Conservation (phyloP, 768 basidiomycete genomes). For the Boletus speciosus region DNA sequence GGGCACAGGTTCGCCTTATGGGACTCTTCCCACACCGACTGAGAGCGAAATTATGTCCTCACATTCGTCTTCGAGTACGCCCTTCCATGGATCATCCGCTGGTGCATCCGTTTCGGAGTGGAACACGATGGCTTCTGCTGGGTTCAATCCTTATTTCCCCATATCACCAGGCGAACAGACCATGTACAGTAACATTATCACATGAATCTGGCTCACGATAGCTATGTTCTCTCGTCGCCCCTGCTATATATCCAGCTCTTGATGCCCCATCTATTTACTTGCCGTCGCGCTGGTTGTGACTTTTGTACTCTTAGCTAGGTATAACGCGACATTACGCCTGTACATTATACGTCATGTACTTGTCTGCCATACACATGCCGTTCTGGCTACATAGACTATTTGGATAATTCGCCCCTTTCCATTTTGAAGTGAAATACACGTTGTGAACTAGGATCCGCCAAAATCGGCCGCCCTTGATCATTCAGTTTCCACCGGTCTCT, state of each 20-base stretch:
- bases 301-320: slow-evolving; percentile 28
- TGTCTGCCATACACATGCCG: slow-evolving; percentile 16
- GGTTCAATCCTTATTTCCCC: slow-evolving; percentile 71
- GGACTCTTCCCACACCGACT: slow-evolving; percentile 53
- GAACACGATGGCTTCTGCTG: slow-evolving; percentile 50
- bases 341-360: slow-evolving; percentile 35
- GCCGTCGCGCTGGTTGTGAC: slow-evolving; percentile 32
- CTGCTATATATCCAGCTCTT: slow-evolving; percentile 9
- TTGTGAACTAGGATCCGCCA: slow-evolving; percentile 41
- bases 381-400: slow-evolving; percentile 17
- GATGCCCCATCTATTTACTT: slow-evolving; percentile 29
- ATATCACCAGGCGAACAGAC: slow-evolving; percentile 50
- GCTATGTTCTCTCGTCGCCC: not conserved
- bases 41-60: slow-evolving; percentile 57
- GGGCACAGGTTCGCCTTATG: slow-evolving; percentile 47
- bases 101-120: slow-evolving; percentile 58
- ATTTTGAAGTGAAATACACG: slow-evolving; percentile 52
- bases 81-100: slow-evolving; percentile 41
- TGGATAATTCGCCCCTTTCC: slow-evolving; percentile 13
- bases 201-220: slow-evolving; percentile 31
- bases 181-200: slow-evolving; percentile 58
- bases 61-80: slow-evolving; percentile 42
- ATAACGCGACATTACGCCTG: slow-evolving; percentile 20
- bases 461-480: slow-evolving; percentile 36
- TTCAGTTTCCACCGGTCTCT: slow-evolving; percentile 60